phyloP scores from a whole-genome alignment of 2,329 filamentous ascomycete genomes.

The Aspergillus latus region DNA sequence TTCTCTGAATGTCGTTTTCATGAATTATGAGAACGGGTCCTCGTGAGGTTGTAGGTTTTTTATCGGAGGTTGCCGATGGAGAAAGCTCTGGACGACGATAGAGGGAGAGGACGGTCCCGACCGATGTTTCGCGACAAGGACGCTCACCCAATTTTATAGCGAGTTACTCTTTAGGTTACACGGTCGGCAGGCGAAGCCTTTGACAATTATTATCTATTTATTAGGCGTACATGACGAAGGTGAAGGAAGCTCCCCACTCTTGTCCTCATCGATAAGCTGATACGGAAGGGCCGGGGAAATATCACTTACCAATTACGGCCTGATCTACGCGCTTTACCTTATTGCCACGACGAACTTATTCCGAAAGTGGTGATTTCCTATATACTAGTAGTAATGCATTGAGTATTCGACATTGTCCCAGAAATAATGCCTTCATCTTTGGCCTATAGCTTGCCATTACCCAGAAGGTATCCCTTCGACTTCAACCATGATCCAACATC shows the following conservation, averaged over 20 bases:
- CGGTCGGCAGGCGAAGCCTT: background rate
- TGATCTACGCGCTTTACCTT: background rate
- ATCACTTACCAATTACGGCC: background rate
- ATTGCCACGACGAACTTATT: background rate
- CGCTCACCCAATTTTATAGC: background rate
- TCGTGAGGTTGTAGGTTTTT: background rate
- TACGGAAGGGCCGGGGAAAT: background rate
- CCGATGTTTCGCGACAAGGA: background rate
- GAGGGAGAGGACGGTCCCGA: constrained; percentile 10
- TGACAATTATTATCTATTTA: background rate
- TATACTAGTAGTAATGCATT: background rate
- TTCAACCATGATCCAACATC: constrained; percentile 75
- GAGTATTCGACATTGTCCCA: background rate
- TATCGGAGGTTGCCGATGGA: constrained; percentile 15
- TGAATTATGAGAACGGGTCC: background rate
- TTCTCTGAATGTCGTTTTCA: background rate
- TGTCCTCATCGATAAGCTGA: background rate
- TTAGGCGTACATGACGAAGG: background rate
- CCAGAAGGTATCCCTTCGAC: constrained; percentile 59
- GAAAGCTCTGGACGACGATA: background rate
- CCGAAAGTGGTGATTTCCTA: background rate
- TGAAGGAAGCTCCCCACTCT: constrained; percentile 1
- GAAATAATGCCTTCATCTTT: background rate
- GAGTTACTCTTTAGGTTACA: background rate
- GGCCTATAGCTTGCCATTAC: constrained; percentile 34